Percentiles rank a stretch among this genome's conserved stretches.
Evolutionary conservation across 1,139 yeast species (phyloP).

Genomic region (Hemisphaericaspora lyxosophila): DNA sequence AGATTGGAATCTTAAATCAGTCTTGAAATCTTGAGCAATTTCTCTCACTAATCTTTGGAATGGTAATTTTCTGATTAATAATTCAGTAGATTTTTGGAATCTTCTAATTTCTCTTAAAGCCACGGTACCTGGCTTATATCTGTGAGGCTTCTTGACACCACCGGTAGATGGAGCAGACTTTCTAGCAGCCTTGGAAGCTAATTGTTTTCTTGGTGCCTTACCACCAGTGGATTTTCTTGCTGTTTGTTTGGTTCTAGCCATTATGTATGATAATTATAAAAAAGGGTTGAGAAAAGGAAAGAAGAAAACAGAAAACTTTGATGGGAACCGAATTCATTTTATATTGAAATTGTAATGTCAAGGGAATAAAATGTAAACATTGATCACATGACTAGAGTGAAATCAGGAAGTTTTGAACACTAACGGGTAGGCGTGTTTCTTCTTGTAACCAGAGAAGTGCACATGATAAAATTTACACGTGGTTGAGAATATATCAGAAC

Average conservation of each 20-base stretch:
- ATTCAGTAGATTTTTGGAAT: constrained; percentile 97
- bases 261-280: constrained; percentile 28
- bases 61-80: constrained; percentile 95
- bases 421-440: neutral
- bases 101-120: constrained; percentile 99
- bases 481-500: neutral
- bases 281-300: neutral
- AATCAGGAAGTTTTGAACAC: too few species aligned
- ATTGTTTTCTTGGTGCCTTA: constrained; percentile 99
- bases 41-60: constrained; percentile 99
- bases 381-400: neutral
- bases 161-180: constrained; percentile 97
- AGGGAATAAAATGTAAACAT: constrained; percentile 3
- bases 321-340: constrained; percentile 2
- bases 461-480: constrained; percentile 1
- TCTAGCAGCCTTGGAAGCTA: constrained; percentile 99
- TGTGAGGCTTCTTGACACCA: constrained; percentile 99
- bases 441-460: neutral
- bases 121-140: constrained; percentile 99
- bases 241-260: constrained; percentile 99
- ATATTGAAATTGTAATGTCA: constrained; percentile 2
- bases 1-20: constrained; percentile 97
- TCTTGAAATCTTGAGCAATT: constrained; percentile 97
- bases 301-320: neutral
- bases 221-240: constrained; percentile 99